Percentiles rank a stretch among this genome's conserved stretches.
phyloP scores from a whole-genome alignment of 2,329 filamentous ascomycete genomes.

The Teratosphaeriaceae sp. region DNA sequence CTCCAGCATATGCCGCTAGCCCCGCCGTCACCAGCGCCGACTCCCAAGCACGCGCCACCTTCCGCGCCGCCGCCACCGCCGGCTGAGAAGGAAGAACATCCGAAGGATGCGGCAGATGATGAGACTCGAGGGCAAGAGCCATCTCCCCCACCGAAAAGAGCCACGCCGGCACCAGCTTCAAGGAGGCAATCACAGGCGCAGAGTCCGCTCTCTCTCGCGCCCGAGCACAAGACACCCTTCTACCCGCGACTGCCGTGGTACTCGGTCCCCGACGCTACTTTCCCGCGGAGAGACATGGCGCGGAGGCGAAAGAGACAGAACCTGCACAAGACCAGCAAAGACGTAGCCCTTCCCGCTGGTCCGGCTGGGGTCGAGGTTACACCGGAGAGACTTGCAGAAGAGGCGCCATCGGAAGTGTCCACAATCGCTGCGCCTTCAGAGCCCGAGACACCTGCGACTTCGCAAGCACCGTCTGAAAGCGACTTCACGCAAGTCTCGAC shows the following conservation, averaged over 20 bases:
- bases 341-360: slow-evolving; percentile 48
- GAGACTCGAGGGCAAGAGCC: slow-evolving; percentile 1
- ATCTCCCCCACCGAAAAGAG: not conserved
- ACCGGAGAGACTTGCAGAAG: slow-evolving; percentile 16
- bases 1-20: slow-evolving; percentile 11
- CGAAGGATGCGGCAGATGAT: slow-evolving; percentile 1
- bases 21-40: slow-evolving; percentile 18
- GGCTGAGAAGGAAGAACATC: slow-evolving; percentile 5
- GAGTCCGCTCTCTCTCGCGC: slow-evolving; percentile 13
- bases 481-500: slow-evolving; percentile 39
- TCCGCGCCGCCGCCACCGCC: slow-evolving; percentile 6
- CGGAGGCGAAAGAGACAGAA: slow-evolving; percentile 39
- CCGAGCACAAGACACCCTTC: slow-evolving; percentile 36
- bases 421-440: slow-evolving; percentile 40
- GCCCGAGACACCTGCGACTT: slow-evolving; percentile 52
- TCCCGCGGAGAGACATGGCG: slow-evolving; percentile 46
- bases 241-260: slow-evolving; percentile 55
- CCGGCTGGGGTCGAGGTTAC: slow-evolving; percentile 17
- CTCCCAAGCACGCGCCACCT: slow-evolving; percentile 8
- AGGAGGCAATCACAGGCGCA: slow-evolving; percentile 14
- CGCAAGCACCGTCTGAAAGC: slow-evolving; percentile 51
- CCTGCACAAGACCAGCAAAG: slow-evolving; percentile 31
- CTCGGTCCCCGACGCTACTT: slow-evolving; percentile 47
- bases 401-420: slow-evolving; percentile 36
- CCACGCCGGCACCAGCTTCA: slow-evolving; percentile 10